phyloP scores from a whole-genome alignment of 805 yeast species.

The Schizosaccharomyces japonicus region DNA sequence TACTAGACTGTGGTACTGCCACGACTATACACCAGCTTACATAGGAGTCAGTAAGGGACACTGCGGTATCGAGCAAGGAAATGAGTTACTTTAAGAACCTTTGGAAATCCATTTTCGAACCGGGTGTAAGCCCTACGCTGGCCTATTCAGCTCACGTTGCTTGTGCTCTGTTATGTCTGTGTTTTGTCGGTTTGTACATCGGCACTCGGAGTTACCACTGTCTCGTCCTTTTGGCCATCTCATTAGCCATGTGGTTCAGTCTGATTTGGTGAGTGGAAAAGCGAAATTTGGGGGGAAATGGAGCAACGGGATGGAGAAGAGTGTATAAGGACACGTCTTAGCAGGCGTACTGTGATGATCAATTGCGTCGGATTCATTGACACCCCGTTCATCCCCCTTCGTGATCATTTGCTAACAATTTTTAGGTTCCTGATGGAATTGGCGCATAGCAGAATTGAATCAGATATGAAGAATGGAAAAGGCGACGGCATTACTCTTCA shows the following conservation, averaged over 20 bases:
- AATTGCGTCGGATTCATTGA: no score
- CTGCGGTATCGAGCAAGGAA: no score
- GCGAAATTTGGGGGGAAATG: no score
- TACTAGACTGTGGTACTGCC: no score
- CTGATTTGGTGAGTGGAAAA: slow-evolving; percentile 75
- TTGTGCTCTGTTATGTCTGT: slow-evolving; percentile 35
- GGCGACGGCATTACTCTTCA: background rate
- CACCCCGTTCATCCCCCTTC: background rate
- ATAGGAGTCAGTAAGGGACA: no score
- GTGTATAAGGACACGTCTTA: no score
- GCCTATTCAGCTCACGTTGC: slow-evolving; percentile 70
- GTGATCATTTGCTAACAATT: background rate
- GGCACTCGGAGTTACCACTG: slow-evolving; percentile 43
- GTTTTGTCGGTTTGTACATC: slow-evolving; percentile 32
- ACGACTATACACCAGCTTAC: no score
- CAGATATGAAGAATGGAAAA: background rate
- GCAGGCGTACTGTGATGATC: no score
- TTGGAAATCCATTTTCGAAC: slow-evolving; percentile 74
- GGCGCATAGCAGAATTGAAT: background rate
- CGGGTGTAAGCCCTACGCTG: slow-evolving; percentile 76
- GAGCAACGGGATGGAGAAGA: no score
- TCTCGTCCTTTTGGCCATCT: slow-evolving; percentile 28
- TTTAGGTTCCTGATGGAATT: background rate
- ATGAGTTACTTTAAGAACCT: slow-evolving; percentile 18
- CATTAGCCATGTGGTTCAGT: slow-evolving; percentile 44